Conservation (phyloP, 1,139 yeast species). For the Protomyces gravidus region DNA sequence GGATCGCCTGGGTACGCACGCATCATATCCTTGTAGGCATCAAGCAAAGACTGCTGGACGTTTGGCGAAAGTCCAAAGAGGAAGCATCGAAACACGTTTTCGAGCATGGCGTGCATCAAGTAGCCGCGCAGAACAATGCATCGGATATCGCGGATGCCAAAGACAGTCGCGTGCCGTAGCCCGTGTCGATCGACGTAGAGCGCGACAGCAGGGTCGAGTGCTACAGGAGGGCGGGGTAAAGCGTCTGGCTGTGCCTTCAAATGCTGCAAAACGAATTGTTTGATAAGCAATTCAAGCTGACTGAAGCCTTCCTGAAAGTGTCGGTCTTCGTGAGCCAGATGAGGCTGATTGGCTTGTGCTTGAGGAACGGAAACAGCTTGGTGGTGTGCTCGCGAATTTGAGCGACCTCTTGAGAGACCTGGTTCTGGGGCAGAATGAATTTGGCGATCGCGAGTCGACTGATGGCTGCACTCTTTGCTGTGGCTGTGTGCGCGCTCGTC, state of each 20-base stretch:
- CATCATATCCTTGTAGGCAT: conserved; percentile 15
- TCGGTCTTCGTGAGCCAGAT: conserved; percentile 10
- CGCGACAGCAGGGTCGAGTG: conserved; percentile 4
- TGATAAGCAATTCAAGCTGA: conserved; percentile 6
- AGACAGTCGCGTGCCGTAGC: conserved; percentile 6
- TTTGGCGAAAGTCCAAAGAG: conserved; percentile 10
- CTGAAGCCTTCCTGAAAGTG: conserved; percentile 9
- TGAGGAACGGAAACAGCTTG: background rate
- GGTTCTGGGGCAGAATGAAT: background rate
- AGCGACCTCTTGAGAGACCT: background rate
- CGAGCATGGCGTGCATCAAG: conserved; percentile 20
- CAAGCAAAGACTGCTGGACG: conserved; percentile 1
- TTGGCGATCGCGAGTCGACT: background rate
- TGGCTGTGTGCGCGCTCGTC: background rate
- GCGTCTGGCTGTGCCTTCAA: conserved; percentile 12
- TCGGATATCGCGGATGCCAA: conserved; percentile 25
- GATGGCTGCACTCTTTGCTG: background rate
- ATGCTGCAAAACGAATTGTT: conserved; percentile 4
- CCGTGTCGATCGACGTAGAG: conserved; percentile 10
- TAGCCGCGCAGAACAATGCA: conserved; percentile 26
- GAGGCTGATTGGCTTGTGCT: background rate
- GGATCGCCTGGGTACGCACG: conserved; percentile 6
- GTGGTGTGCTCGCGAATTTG: background rate
- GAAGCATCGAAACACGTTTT: conserved; percentile 19
- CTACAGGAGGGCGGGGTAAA: background rate